Conservation (phyloP, 371 early-diverging fungal genomes). For the Zychaea mexicana region DNA sequence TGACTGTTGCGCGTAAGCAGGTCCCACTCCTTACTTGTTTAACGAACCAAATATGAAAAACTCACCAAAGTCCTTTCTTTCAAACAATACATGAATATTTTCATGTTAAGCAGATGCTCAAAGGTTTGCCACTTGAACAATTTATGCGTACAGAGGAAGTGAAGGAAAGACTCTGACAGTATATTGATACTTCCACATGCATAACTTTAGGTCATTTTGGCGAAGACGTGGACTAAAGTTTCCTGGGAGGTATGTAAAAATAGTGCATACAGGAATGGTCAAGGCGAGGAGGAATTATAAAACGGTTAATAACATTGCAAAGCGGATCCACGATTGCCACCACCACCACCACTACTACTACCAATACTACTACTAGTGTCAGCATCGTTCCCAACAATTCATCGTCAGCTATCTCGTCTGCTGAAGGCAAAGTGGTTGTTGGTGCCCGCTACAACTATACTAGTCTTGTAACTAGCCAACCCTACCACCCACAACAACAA, state of each 20-base stretch:
- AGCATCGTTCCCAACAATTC: slow-evolving; percentile 30
- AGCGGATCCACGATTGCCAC: background rate
- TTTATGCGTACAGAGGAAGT: background rate
- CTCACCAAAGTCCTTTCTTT: too few relatives aligned
- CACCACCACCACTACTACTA: slow-evolving; percentile 38
- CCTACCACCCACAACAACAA: slow-evolving; percentile 3
- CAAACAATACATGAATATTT: too few relatives aligned
- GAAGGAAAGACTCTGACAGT: too few relatives aligned
- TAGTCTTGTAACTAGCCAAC: slow-evolving; percentile 32
- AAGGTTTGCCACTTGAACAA: background rate
- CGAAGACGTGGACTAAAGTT: slow-evolving; percentile 40
- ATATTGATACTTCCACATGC: background rate
- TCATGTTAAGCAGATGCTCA: slow-evolving; percentile 2
- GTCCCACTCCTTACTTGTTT: too few relatives aligned
- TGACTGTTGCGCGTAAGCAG: background rate
- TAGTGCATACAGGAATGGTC: too few relatives aligned
- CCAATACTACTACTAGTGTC: slow-evolving; percentile 21
- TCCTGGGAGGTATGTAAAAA: slow-evolving; percentile 46
- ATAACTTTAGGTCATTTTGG: slow-evolving; percentile 53
- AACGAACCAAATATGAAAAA: too few relatives aligned
- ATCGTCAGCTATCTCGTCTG: slow-evolving; percentile 2
- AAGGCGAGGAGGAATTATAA: too few relatives aligned
- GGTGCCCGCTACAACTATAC: slow-evolving; percentile 51
- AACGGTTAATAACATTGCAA: background rate
- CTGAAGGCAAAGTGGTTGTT: slow-evolving; percentile 22